Evolutionary conservation across 1,139 yeast species (phyloP).

Genomic region (Geotrichum europaeum): DNA sequence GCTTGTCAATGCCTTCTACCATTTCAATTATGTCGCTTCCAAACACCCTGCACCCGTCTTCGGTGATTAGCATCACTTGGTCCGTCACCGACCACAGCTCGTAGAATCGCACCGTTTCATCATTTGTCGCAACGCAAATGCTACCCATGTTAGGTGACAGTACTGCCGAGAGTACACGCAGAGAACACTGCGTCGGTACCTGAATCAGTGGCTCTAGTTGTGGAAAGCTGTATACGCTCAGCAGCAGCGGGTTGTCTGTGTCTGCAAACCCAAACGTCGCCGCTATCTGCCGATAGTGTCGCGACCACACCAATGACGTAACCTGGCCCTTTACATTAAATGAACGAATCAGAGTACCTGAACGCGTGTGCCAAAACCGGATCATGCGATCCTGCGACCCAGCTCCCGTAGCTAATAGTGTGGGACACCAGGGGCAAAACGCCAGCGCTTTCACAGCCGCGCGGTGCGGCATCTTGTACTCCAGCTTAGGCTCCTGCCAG

Average conservation of each 20-base stretch:
- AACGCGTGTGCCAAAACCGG: conserved; percentile 62
- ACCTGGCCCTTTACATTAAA: conserved; percentile 56
- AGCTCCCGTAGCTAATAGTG: conserved; percentile 74
- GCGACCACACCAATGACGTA: conserved; percentile 66
- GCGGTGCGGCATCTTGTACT: conserved; percentile 49
- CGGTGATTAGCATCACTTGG: conserved; percentile 11
- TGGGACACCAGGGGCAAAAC: conserved; percentile 73
- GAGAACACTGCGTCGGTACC: conserved; percentile 45
- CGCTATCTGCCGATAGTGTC: conserved; percentile 48
- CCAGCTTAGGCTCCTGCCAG: conserved; percentile 39
- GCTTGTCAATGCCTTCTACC: conserved; percentile 17
- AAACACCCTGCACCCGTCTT: conserved; percentile 8
- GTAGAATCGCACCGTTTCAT: conserved; percentile 62
- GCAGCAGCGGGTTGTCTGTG: conserved; percentile 39
- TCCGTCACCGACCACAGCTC: conserved; percentile 45
- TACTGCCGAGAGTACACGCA: conserved; percentile 55
- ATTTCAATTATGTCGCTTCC: conserved; percentile 18
- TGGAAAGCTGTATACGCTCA: conserved; percentile 58
- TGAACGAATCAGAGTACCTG: conserved; percentile 57
- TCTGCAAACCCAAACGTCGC: conserved; percentile 71
- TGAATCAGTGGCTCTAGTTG: conserved; percentile 42
- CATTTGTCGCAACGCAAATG: conserved; percentile 64
- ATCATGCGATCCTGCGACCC: conserved; percentile 66
- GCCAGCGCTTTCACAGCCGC: conserved; percentile 82
- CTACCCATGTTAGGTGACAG: conserved; percentile 53